These are phyloP conservation scores for Candida tropicalis DNA, from an alignment of 1,139 yeast genomes.

Conservation along the genomic window DNA sequence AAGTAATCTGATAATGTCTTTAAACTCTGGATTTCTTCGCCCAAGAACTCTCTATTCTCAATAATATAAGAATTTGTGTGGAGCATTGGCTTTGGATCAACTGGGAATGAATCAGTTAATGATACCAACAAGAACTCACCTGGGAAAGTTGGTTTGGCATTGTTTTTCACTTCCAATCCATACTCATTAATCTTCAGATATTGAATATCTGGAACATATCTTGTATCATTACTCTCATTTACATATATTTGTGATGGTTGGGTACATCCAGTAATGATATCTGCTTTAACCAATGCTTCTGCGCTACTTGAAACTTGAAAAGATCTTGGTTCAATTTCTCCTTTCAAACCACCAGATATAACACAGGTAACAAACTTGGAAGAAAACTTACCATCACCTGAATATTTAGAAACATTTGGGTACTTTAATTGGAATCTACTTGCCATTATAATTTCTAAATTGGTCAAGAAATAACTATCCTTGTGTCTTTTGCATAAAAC, in stretches of 20 bases:
- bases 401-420: conserved; percentile 70
- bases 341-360: conserved; percentile 79
- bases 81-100: conserved; percentile 56
- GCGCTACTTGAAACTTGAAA: conserved; percentile 90
- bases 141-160: conserved; percentile 96
- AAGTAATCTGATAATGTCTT: conserved; percentile 44
- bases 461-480: conserved; percentile 84
- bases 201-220: conserved; percentile 94
- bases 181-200: conserved; percentile 87
- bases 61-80: conserved; percentile 57
- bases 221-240: conserved; percentile 64
- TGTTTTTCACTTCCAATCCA: conserved; percentile 79
- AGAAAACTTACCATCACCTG: conserved; percentile 68
- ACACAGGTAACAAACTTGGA: conserved; percentile 95
- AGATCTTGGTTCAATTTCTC: conserved; percentile 88
- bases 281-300: conserved; percentile 86
- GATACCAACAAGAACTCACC: conserved; percentile 90
- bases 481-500: conserved; percentile 93
- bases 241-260: conserved; percentile 89
- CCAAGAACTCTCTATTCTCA: conserved; percentile 77
- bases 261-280: conserved; percentile 82
- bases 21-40: conserved; percentile 67
- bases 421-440: conserved; percentile 70
- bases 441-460: conserved; percentile 85
- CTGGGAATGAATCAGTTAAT: conserved; percentile 90